Percentiles rank a stretch among this genome's conserved stretches.
phyloP scores from a whole-genome alignment of 306 rosid genomes.

The Hippophae tibetana region DNA sequence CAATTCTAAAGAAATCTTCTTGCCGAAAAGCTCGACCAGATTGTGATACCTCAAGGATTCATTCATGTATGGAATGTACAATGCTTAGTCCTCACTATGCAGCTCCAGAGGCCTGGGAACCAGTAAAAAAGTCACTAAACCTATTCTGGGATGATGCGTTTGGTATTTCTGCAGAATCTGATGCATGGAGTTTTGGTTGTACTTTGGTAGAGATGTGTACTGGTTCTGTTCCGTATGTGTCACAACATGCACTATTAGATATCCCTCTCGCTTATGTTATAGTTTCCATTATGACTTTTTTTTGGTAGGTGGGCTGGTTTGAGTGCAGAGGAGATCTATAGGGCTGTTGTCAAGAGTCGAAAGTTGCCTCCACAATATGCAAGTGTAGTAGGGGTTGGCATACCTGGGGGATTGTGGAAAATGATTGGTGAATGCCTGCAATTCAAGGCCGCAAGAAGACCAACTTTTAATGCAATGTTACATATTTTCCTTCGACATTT shows the following conservation, averaged over 20 bases:
- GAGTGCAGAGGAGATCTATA: slow-evolving; percentile 84
- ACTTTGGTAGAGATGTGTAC: slow-evolving; percentile 99
- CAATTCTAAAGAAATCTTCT: slow-evolving; percentile 79
- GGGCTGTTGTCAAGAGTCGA: slow-evolving; percentile 72
- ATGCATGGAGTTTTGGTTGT: slow-evolving; percentile 99
- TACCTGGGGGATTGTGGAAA: slow-evolving; percentile 95
- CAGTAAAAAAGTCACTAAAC: slow-evolving; percentile 78
- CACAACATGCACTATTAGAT: slow-evolving; percentile 31
- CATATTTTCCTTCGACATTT: slow-evolving; percentile 87
- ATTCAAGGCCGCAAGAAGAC: slow-evolving; percentile 83
- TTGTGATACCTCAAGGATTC: slow-evolving; percentile 67
- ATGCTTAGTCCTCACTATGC: slow-evolving; percentile 95
- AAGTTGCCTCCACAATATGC: slow-evolving; percentile 95
- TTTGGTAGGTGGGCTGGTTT: slow-evolving; percentile 93
- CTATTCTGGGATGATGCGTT: slow-evolving; percentile 94
- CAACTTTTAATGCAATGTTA: slow-evolving; percentile 77
- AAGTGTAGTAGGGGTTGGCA: slow-evolving; percentile 96
- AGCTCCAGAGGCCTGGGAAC: slow-evolving; percentile 99
- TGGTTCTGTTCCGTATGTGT: slow-evolving; percentile 95
- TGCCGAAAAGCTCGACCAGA: slow-evolving; percentile 85
- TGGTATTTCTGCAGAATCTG: slow-evolving; percentile 92
- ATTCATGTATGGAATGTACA: slow-evolving; percentile 96
- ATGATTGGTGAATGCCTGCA: slow-evolving; percentile 99
- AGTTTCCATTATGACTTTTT: slow-evolving; percentile 24
- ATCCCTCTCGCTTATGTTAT: slow-evolving; percentile 18